Evolutionary conservation across 2,329 filamentous ascomycete genomes (phyloP).

Genomic region (Aspergillus versicolor): DNA sequence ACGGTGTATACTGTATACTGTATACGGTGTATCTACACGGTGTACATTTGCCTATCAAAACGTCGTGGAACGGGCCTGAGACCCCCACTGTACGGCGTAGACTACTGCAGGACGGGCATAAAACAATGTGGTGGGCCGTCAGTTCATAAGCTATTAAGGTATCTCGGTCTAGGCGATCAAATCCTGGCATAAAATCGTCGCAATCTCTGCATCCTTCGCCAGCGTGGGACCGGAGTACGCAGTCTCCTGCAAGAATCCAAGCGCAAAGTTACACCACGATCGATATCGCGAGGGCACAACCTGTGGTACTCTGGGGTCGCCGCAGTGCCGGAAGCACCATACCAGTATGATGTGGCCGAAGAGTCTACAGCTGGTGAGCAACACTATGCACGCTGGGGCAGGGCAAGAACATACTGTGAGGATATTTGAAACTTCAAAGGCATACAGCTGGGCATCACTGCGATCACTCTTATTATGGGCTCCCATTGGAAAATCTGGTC

Average conservation of each 20-base stretch:
- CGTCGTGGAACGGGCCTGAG: no score
- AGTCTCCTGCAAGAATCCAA: not conserved
- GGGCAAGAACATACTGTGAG: not conserved
- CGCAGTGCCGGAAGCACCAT: not conserved
- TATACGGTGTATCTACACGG: no score
- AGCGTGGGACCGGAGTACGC: not conserved
- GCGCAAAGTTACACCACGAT: not conserved
- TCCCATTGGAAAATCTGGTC: not conserved
- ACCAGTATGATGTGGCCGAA: not conserved
- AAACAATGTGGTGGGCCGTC: no score
- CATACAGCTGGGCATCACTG: not conserved
- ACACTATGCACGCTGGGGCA: no score
- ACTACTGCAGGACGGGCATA: no score
- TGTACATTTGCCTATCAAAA: no score
- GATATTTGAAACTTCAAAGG: not conserved
- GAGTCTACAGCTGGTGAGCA: not conserved
- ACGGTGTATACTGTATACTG: no score
- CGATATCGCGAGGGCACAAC: not conserved
- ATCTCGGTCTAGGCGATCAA: not conserved
- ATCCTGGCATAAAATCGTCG: not conserved
- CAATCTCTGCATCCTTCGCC: not conserved
- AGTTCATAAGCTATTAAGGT: not conserved
- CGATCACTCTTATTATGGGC: not conserved
- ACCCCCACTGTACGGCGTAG: no score
- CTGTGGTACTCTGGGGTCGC: not conserved